These are phyloP conservation scores for Rhizomucor pusillus DNA, from an alignment of 371 early-diverging fungal genomes.

Conservation along the genomic window DNA sequence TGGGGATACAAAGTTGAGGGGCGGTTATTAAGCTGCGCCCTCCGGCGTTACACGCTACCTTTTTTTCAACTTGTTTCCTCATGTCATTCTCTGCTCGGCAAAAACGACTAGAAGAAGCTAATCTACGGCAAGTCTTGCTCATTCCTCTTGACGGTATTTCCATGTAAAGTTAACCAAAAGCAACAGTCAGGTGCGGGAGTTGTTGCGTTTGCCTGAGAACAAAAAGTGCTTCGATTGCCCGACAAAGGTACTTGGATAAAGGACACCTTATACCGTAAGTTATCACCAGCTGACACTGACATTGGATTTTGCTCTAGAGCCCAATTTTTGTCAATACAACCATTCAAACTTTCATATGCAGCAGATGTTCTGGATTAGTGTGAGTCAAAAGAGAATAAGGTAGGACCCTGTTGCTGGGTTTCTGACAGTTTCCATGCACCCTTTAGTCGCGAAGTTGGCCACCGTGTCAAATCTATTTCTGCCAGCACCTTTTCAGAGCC, in stretches of 20 bases:
- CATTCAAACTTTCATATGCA: constrained; percentile 60
- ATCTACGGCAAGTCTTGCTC: constrained; percentile 10
- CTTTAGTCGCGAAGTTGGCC: constrained; percentile 70
- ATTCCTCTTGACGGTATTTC: background rate
- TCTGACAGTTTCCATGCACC: constrained; percentile 11
- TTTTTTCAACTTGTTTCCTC: constrained; percentile 6
- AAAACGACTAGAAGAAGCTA: constrained; percentile 19
- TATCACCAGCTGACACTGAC: background rate
- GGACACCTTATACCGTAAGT: background rate
- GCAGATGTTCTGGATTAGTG: constrained; percentile 66
- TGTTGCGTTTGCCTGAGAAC: constrained; percentile 49
- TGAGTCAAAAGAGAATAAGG: constrained; percentile 23
- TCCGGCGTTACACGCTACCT: no score
- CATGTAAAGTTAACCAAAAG: background rate
- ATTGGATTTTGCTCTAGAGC: constrained; percentile 33
- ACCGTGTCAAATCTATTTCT: constrained; percentile 68
- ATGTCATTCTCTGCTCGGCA: constrained; percentile 1
- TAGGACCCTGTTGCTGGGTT: background rate
- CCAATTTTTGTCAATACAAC: constrained; percentile 65
- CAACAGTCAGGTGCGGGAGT: constrained; percentile 31
- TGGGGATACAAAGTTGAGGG: no score
- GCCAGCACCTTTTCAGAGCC: constrained; percentile 63
- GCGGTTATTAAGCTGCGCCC: no score
- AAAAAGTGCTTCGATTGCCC: constrained; percentile 68
- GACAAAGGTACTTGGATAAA: constrained; percentile 43